A percentile compares a stretch with the other conserved stretches of the same genome.
Conservation (phyloP, 2,329 filamentous ascomycete species). For the Trichoderma sp. region DNA sequence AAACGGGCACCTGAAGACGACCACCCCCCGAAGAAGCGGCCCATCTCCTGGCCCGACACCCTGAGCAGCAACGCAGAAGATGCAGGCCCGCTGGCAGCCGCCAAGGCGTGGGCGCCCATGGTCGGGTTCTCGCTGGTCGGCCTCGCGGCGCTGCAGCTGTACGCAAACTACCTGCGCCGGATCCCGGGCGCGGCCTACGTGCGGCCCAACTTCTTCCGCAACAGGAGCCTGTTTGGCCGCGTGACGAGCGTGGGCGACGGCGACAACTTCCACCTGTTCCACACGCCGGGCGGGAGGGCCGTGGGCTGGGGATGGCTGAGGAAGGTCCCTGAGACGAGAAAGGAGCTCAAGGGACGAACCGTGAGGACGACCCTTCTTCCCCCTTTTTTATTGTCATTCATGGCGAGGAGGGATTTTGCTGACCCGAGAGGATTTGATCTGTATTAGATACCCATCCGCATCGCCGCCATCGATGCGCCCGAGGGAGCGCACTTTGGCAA, state of each 20-base stretch:
- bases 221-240: constrained; percentile 74
- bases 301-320: constrained; percentile 93
- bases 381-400: not conserved
- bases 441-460: constrained; percentile 75
- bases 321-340: constrained; percentile 68
- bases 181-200: constrained; percentile 79
- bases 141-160: constrained; percentile 53
- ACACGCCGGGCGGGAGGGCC: constrained; percentile 86
- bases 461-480: constrained; percentile 91
- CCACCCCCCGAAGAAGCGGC: constrained; percentile 34
- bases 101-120: constrained; percentile 46
- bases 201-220: constrained; percentile 72
- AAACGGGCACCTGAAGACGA: constrained; percentile 34
- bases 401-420: constrained; percentile 23
- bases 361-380: constrained; percentile 51
- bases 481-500: constrained; percentile 91
- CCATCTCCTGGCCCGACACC: constrained; percentile 46
- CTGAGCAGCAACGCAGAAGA: constrained; percentile 36
- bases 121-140: constrained; percentile 44
- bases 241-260: constrained; percentile 96
- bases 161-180: constrained; percentile 77
- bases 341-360: constrained; percentile 74
- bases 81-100: constrained; percentile 39
- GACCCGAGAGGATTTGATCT: constrained; percentile 17
- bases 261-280: constrained; percentile 91